Base-by-base conservation (phyloP, 2,329 filamentous ascomycete genomes). In the Keithomyces neogunnii region DNA sequence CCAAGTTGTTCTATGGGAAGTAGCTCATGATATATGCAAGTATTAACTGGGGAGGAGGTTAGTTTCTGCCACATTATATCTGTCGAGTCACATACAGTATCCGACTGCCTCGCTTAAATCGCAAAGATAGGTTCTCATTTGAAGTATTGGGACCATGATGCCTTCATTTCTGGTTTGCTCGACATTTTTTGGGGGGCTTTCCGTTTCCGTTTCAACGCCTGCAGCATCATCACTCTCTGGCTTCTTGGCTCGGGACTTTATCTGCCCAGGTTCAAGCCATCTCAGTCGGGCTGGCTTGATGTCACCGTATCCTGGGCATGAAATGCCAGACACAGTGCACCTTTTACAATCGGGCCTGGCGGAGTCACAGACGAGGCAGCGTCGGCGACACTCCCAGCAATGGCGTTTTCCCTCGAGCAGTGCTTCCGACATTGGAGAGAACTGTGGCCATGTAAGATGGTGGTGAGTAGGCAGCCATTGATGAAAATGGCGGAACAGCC, bases 311-410 rank as follows among this genome's bases (percentile, higher is more conserved):
- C 69, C 69, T 2, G 69, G 68, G 49, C 69, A 72, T 3, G 60
- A 56, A 5, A 65, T 61, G 2, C 62, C 63, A 5, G 56, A 53
- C 0, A 32, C 50, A 13, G 59, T 53, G 50, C 69, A 72, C 49
- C 66, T 65, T 13, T 63, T 65, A 55, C 69, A 72, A 29, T 56
- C 55, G 2, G 69, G 68, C 11, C 52, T 59, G 6, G 54, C 57
- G 6, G 63, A 64, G 55, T 71, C 69, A 53, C 69, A 72, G 26
- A 70, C 69, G 2, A 72, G 53, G 7, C 62, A 56, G 1, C 67
- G 66, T 9, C 69, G 64, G n/a, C 59, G 65, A 52, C 69, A 72
- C 52, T 71, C 69, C 69, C 68, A 72, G 55, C 69, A 72, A 47
- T 69, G 67, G 45, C 57, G 61, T 4, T 46, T 33, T 4, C 3